phyloP scores from a whole-genome alignment of 1,284 basidiomycete genomes.

The Phellopilus nigrolimitatus region DNA sequence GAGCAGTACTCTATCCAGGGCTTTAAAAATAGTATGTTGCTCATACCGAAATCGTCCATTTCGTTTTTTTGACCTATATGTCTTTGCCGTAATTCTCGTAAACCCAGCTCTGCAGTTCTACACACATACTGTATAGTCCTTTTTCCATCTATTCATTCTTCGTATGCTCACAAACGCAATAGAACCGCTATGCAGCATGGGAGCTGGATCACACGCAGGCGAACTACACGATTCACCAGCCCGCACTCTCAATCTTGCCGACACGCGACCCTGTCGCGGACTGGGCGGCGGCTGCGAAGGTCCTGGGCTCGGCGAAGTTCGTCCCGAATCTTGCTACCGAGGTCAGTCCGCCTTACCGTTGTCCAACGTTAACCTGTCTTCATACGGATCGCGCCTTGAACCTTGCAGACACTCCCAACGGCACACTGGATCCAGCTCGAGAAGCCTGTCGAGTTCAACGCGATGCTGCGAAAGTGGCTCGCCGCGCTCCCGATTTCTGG shows the following conservation, averaged over 20 bases:
- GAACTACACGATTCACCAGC: conserved; percentile 53
- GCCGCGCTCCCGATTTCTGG: conserved; percentile 1
- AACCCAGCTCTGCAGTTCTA: conserved; percentile 52
- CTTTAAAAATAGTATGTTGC: conserved; percentile 52
- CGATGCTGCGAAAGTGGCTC: conserved; percentile 39
- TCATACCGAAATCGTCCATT: background rate
- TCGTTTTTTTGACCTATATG: background rate
- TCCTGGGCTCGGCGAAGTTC: conserved; percentile 41
- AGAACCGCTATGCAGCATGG: conserved; percentile 54
- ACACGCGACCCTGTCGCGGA: conserved; percentile 62
- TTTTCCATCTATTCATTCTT: background rate
- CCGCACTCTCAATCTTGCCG: conserved; percentile 53
- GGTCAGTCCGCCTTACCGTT: conserved; percentile 30
- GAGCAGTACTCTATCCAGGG: conserved; percentile 52
- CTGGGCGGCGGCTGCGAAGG: conserved; percentile 42
- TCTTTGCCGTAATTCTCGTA: conserved; percentile 1
- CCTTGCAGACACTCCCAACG: conserved; percentile 10
- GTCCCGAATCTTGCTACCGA: conserved; percentile 47
- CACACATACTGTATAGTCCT: conserved; percentile 37
- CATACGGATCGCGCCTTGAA: conserved; percentile 8
- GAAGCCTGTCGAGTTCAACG: conserved; percentile 45
- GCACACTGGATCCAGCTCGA: conserved; percentile 45
- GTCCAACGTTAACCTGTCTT: conserved; percentile 3
- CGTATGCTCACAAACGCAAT: background rate
- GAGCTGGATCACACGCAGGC: conserved; percentile 46